Base-by-base conservation (phyloP, 2,329 filamentous ascomycete species). In the Aspergillus viridinutans region DNA sequence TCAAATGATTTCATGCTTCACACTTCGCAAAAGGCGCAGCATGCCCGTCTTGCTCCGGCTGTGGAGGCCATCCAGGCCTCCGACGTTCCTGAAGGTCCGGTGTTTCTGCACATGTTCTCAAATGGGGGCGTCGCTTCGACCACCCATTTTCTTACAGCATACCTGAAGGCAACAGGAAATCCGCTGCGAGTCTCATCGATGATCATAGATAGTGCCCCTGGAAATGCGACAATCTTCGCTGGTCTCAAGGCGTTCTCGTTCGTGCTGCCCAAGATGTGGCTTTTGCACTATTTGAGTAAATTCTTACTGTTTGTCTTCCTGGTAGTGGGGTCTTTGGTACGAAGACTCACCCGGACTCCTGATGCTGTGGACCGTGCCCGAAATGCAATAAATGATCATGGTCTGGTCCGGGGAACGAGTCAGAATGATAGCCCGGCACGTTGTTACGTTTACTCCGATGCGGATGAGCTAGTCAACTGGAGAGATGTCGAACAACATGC, bases 51-150 rank as follows among this genome's bases (percentile, higher is more conserved):
- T 42, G 59, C 63, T 10, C 72, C 77, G 1, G 72, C 71, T 8
- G 64, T 77, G 9, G 65, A 72, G 14, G 69, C 69, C 21, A 64
- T 78, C 17, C 68, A 63, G 49, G 55, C 58, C 29, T 67, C 52
- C 48, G 61, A 58, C 47, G 56, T 56, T 59, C 58, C 64, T 25
- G 56, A 65, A 52, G 61, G 62, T 67, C 63, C 72, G 5, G 64
- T 72, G 9, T 70, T 78, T 29, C 60, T 81, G 8, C 79, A 82
- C 65, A 67, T 77, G 55, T 82, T 82, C 68, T 81, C 78, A 23
- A 81, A 82, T 57, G 80, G 79, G 26, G 80, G 80, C 17, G 66
- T 74, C 21, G 71, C 74, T 51, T 75, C 75, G 5, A 67, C 72
- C 3, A 67, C 67, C 4, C 65, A 73, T 26, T 58, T 82, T 6